These are phyloP conservation scores for Hemileia vastatrix DNA, from an alignment of 1,284 basidiomycete species.

Conservation along the genomic window DNA sequence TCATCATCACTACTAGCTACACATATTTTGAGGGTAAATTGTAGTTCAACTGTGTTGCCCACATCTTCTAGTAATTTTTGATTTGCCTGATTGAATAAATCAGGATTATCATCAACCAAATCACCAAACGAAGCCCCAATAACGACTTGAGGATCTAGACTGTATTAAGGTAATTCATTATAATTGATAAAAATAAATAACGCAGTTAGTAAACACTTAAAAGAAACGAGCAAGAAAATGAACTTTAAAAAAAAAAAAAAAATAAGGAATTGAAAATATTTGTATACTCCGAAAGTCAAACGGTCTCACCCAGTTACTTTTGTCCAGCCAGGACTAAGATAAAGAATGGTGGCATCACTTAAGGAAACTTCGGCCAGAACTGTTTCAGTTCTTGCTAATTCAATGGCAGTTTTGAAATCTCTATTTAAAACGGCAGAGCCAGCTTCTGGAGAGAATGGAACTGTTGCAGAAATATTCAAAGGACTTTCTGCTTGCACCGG, in stretches of 20 bases:
- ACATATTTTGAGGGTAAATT: slow-evolving; percentile 51
- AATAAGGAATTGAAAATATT: slow-evolving; percentile 23
- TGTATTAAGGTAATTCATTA: slow-evolving; percentile 38
- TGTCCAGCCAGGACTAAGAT: slow-evolving; percentile 90
- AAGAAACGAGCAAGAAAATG: slow-evolving; percentile 6
- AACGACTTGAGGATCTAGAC: slow-evolving; percentile 72
- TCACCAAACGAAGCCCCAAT: slow-evolving; percentile 70
- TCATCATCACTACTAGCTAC: slow-evolving; percentile 39
- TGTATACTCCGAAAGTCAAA: slow-evolving; percentile 5
- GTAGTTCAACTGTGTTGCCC: slow-evolving; percentile 84
- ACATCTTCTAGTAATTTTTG: slow-evolving; percentile 77
- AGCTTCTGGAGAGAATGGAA: not conserved
- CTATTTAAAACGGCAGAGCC: slow-evolving; percentile 54
- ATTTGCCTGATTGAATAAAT: slow-evolving; percentile 79
- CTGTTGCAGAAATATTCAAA: too few species aligned
- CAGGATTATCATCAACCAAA: slow-evolving; percentile 70
- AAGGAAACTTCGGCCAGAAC: slow-evolving; percentile 90
- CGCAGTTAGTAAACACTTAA: too few species aligned
- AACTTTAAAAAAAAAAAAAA: slow-evolving; percentile 13
- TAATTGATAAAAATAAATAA: not conserved
- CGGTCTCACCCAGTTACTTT: slow-evolving; percentile 76
- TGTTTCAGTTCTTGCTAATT: slow-evolving; percentile 85
- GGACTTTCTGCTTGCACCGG: too few species aligned
- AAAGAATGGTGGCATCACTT: slow-evolving; percentile 74
- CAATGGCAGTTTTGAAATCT: slow-evolving; percentile 70